Evolutionary conservation across 2,329 filamentous ascomycete genomes (phyloP), one percentile per base, ranked within the genome.

Genomic region (Rhynchosporium graminicola): DNA sequence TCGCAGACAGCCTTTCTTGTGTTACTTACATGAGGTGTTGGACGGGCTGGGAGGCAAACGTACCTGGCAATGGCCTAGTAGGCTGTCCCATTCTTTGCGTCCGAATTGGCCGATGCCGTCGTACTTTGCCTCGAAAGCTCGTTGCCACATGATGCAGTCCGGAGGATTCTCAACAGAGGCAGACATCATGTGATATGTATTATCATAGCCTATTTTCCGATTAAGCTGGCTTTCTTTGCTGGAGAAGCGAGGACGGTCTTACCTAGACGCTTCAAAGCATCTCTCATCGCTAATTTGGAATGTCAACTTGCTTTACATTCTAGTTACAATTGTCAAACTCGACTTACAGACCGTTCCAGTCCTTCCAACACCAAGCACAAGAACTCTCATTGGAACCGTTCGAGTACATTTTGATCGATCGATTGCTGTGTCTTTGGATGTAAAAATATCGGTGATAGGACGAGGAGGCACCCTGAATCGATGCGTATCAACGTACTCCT

Each of bases 101-200:
- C 83, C 85, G 68, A 89, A 89, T 9, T 77, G 79, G 60, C 85
- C 85, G 36, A 83, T 83, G 3, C 61, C 63, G 67, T 87, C 81
- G 75, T 81, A 86, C 71, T 86, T 86, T 68, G 86, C 85, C 20
- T 78, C 77, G 61, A 91, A 80, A 36, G 87, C 87, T 66, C 90
- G 86, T 76, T 85, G 84, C 88, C 88, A 91, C 78, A 89, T 83
- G 48, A 88, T 78, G 60, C 83, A 84, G 71, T 89, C 87, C 31
- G 83, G 84, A 13, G 84, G 84, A 76, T 88, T 89, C 76, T 89
- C 86, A 63, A 88, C 84, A 63, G 83, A 85, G 67, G 83, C 85
- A 70, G 82, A 87, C 84, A 88, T 87, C 86, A 89, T 89, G 79
- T 90, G 88, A 80, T 90, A 90, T 64, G 84, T 87, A 74, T 88